Percentiles rank a stretch among this genome's conserved stretches.
These are phyloP conservation scores for Calocybe indica DNA, from an alignment of 768 basidiomycete genomes.

Conservation along the genomic window DNA sequence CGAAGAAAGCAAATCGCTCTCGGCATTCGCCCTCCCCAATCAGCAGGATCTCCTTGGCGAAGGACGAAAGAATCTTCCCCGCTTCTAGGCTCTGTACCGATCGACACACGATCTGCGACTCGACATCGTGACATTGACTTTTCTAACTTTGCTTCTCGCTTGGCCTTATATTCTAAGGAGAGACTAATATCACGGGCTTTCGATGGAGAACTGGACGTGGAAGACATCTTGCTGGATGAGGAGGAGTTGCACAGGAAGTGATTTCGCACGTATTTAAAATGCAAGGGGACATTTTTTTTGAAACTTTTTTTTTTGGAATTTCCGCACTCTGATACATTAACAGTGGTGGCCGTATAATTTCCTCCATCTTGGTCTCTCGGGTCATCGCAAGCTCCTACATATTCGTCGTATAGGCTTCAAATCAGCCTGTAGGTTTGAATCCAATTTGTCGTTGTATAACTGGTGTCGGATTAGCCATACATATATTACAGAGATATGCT, in stretches of 20 bases:
- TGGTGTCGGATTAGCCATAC: too few species aligned
- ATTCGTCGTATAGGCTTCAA: too few species aligned
- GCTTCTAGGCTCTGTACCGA: too few species aligned
- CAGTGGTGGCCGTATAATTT: neutral
- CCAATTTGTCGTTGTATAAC: too few species aligned
- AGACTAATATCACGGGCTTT: neutral
- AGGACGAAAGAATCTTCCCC: constrained; percentile 29
- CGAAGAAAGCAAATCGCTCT: constrained; percentile 56
- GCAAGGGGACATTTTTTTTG: constrained; percentile 9
- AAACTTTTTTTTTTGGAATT: constrained; percentile 10
- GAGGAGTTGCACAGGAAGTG: constrained; percentile 5
- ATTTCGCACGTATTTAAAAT: constrained; percentile 6
- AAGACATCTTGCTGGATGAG: neutral
- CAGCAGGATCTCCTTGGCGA: constrained; percentile 30
- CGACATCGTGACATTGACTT: constrained; percentile 6
- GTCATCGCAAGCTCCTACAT: too few species aligned
- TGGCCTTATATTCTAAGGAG: neutral
- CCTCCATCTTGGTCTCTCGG: too few species aligned
- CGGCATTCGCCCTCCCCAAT: constrained; percentile 42
- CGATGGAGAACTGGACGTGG: too few species aligned
- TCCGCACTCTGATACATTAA: constrained; percentile 6
- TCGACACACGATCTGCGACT: constrained; percentile 23
- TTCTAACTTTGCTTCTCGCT: too few species aligned
- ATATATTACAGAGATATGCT: too few species aligned
- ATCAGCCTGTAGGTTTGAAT: too few species aligned